A percentile compares a stretch with the other conserved stretches of the same genome.
Evolutionary conservation across 2,329 filamentous ascomycete species (phyloP).

Genomic region (Parascedosporium putredinis): DNA sequence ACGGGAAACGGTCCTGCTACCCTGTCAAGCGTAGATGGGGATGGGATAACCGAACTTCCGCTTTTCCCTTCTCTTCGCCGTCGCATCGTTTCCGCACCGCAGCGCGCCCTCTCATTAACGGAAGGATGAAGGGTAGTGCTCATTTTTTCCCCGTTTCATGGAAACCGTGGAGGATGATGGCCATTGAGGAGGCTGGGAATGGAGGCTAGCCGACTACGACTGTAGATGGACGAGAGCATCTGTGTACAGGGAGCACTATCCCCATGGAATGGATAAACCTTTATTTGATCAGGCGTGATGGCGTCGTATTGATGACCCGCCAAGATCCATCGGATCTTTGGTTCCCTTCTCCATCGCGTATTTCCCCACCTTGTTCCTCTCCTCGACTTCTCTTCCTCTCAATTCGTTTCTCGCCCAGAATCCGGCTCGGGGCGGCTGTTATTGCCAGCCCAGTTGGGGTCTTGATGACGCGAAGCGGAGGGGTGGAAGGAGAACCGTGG

Average conservation of each 20-base stretch:
- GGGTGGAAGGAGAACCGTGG: neutral
- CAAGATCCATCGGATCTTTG: neutral
- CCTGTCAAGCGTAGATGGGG: neutral
- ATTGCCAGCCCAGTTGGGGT: too few relatives aligned
- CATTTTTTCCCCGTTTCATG: neutral
- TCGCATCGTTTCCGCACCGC: neutral
- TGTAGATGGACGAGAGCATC: too few relatives aligned
- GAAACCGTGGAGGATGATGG: neutral
- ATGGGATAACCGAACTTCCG: neutral
- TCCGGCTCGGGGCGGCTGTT: neutral
- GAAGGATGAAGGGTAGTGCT: neutral
- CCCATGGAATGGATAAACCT: conserved; percentile 6
- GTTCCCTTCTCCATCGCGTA: neutral
- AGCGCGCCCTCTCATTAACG: too few relatives aligned
- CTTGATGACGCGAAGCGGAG: too few relatives aligned
- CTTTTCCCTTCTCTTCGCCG: neutral
- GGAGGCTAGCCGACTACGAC: neutral
- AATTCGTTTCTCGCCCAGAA: too few relatives aligned
- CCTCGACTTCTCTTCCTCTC: too few relatives aligned
- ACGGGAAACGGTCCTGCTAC: too few relatives aligned
- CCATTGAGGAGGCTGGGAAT: too few relatives aligned
- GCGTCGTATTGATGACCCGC: conserved; percentile 6
- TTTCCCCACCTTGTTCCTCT: too few relatives aligned
- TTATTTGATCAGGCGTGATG: conserved; percentile 1
- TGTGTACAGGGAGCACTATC: too few relatives aligned